Conservation (phyloP, 805 yeast genomes). For the Saturnispora mendoncae region DNA sequence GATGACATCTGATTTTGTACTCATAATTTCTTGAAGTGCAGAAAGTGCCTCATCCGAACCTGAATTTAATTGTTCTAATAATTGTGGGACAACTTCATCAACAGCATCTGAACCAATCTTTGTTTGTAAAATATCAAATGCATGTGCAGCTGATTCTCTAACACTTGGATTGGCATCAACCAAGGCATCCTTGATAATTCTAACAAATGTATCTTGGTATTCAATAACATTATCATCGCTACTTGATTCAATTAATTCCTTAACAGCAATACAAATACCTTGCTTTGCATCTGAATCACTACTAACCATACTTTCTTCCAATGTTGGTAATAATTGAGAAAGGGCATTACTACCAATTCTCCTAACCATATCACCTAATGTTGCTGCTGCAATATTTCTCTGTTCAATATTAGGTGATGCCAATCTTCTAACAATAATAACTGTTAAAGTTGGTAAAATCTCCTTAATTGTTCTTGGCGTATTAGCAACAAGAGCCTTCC, state of each 20-base stretch:
- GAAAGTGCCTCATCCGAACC: constrained; percentile 67
- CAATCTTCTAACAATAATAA: constrained; percentile 69
- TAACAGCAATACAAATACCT: constrained; percentile 92
- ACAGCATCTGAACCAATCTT: constrained; percentile 76
- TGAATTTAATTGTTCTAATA: constrained; percentile 57
- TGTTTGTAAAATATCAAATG: constrained; percentile 81
- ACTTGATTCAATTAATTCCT: constrained; percentile 75
- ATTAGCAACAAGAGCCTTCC: constrained; percentile 94
- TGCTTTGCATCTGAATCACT: constrained; percentile 82
- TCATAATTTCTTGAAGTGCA: constrained; percentile 88
- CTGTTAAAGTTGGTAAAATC: constrained; percentile 75
- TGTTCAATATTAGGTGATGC: constrained; percentile 75
- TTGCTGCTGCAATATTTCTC: constrained; percentile 82
- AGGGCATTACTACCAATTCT: constrained; percentile 88
- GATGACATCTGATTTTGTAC: constrained; percentile 78
- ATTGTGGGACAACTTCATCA: constrained; percentile 80
- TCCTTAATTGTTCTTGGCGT: constrained; percentile 93
- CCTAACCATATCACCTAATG: constrained; percentile 89
- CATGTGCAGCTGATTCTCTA: constrained; percentile 84
- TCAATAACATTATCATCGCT: constrained; percentile 48
- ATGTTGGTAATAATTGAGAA: constrained; percentile 74
- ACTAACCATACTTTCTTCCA: constrained; percentile 52
- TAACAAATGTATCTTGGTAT: constrained; percentile 61
- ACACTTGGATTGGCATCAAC: constrained; percentile 66
- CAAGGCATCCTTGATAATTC: constrained; percentile 68